Base-by-base conservation (phyloP, 805 yeast species). In the Nakazawaea wyomingensis region DNA sequence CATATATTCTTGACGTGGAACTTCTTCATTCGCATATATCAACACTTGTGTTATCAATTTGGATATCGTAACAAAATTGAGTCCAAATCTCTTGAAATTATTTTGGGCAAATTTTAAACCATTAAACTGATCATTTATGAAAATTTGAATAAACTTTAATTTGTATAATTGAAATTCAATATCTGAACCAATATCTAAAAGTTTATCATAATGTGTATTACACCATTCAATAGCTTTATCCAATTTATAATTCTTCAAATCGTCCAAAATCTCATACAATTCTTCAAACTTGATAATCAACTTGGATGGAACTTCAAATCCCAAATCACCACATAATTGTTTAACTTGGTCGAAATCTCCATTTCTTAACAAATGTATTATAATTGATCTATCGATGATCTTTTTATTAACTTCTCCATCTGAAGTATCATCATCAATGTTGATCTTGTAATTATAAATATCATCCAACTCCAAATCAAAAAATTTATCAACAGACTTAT, bases 151-250 rank as follows among this genome's bases (percentile, higher is more conserved):
- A 47, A 65, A 74, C 46, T 71, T 69, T 28, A 68, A 54, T 43
- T 62, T 62, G 51, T 72, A 77, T 35, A 76, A 51, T 39, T 58
- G 61, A 51, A 69, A 72, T 50, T 71, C 76, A 20, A 76, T 52
- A 38, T 69, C 68, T 1, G 71, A 66, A 4, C 73, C 74, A 18
- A 59, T 51, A 16, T 45, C 45, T 28, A 51, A 48, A 35, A 72
- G 54, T 31, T 54, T 41, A 2, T 32, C 41, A 2, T 53, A 49
- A 32, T 64, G 54, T 5, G 46, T 37, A 5, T 50, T 44, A 24
- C 69, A 65, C 85, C 85, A 80, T 2, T 56, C 57, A 22, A 74
- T 67, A 11, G 84, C 82, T 5, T 71, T 65, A 4, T 50, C 53
- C 21, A 72, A 52, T 41, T 75, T 57, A 3, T 65, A 60, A 2